Evolutionary conservation across 2,329 filamentous ascomycete genomes (phyloP), one percentile per base, ranked within the genome.

Genomic region (Aspergillus awamori): DNA sequence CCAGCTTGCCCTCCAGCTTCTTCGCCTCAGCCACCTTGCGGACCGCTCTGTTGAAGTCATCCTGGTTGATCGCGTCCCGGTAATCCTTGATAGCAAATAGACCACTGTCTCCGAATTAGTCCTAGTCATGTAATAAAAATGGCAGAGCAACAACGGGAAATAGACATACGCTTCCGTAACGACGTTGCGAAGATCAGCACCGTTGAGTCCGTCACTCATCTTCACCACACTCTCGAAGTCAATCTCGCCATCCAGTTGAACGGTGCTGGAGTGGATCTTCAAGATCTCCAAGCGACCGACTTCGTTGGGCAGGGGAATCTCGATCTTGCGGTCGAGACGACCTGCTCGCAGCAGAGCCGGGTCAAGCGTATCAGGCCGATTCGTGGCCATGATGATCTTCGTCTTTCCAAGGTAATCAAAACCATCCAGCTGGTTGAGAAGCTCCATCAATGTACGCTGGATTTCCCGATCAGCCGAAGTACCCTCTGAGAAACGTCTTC

Each of bases 381-480:
- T 99, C 62, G 95, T 98, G 86, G 72, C 95, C 96, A 99, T 99
- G 82, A 99, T 99, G 77, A 99, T 99, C 84, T 99, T 99, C 58
- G 95, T 99, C 85, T 99, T 97, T 70, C 96, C 95, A 39, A 99
- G 86, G 81, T 99, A 99, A 81, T 99, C 95, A 82, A 99, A 99
- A 69, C 96, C 95, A 76, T 99, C 95, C 57, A 99, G 87, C 79
- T 99, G 95, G 80, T 99, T 99, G 65, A 99, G 89, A 58, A 99
- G 85, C 79, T 99, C 95, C 95, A 99, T 99, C 62, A 99, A 83
- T 38, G 95, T 99, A 74, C 95, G 89, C 81, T 99, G 95, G 70
- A 99, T 99, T 79, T 99, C 95, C 73, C 96, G 89, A 82, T 99
- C 95, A 54, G 95, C 95, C 62, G 93, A 97, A 55, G 95, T 99